Conservation (phyloP, 2,329 filamentous ascomycete genomes). For the Stagonosporopsis tanaceti region DNA sequence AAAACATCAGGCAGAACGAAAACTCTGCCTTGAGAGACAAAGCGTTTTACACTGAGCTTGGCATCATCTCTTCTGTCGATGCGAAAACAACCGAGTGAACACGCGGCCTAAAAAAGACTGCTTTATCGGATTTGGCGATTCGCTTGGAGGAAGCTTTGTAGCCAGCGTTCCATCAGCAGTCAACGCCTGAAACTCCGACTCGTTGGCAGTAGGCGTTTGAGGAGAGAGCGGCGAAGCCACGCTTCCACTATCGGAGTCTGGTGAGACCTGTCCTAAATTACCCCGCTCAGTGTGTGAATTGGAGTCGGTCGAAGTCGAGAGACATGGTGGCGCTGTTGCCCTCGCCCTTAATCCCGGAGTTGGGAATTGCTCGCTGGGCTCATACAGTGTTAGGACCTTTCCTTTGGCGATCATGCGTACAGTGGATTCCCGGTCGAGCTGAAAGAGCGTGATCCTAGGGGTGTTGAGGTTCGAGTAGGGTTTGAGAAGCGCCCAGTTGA, state of each 20-base stretch:
- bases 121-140: constrained; percentile 14
- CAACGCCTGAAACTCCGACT: constrained; percentile 14
- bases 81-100: constrained; percentile 2
- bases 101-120: constrained; percentile 7
- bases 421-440: constrained; percentile 38
- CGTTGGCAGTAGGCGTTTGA: neutral
- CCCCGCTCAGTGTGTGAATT: neutral
- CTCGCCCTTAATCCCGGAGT: neutral
- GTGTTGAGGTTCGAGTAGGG: constrained; percentile 39
- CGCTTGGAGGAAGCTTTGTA: neutral
- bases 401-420: constrained; percentile 37
- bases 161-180: neutral
- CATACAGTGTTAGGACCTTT: constrained; percentile 39
- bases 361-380: constrained; percentile 32
- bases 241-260: constrained; percentile 3
- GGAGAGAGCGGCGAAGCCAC: neutral
- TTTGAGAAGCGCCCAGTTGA: constrained; percentile 39
- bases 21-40: neutral
- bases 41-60: neutral
- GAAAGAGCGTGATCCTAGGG: constrained; percentile 24
- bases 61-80: neutral
- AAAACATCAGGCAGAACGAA: constrained; percentile 12
- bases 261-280: neutral
- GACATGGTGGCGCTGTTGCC: constrained; percentile 4
- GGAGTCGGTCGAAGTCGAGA: constrained; percentile 10